Percentiles rank a stretch among this genome's conserved stretches.
Evolutionary conservation across 768 basidiomycete species (phyloP).

Genomic region (Boletus sp.): DNA sequence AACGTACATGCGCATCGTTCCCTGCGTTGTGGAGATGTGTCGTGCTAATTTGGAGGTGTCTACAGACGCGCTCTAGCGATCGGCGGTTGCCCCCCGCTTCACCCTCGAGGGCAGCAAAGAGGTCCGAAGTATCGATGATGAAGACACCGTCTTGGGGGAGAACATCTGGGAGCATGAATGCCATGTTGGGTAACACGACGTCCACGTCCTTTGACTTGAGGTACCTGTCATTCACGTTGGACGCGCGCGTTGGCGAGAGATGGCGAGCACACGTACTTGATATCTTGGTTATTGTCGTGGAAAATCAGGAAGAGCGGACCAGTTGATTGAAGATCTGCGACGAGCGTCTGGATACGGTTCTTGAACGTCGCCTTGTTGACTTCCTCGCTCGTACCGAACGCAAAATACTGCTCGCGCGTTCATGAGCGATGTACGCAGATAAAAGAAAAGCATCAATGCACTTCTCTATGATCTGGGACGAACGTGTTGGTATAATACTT

Average conservation of each 20-base stretch:
- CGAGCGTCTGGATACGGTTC: constrained; percentile 44
- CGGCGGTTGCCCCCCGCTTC: constrained; percentile 48
- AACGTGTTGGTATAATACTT: constrained; percentile 57
- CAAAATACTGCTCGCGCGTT: constrained; percentile 48
- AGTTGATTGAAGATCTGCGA: constrained; percentile 35
- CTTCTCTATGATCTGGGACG: constrained; percentile 60
- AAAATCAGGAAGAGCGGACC: constrained; percentile 78
- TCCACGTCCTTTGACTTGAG: constrained; percentile 49
- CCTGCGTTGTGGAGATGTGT: constrained; percentile 76
- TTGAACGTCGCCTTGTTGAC: constrained; percentile 53
- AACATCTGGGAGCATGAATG: constrained; percentile 55
- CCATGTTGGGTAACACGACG: constrained; percentile 50
- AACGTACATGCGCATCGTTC: constrained; percentile 75
- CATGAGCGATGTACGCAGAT: neutral
- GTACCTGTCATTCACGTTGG: constrained; percentile 38
- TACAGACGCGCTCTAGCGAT: constrained; percentile 58
- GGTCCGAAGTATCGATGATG: constrained; percentile 67
- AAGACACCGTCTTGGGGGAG: constrained; percentile 53
- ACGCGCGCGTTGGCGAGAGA: neutral
- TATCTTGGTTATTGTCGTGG: constrained; percentile 74
- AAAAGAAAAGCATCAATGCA: constrained; percentile 24
- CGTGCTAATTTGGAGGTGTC: constrained; percentile 56
- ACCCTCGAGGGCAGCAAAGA: constrained; percentile 75
- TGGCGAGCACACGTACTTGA: constrained; percentile 48
- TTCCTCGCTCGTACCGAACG: constrained; percentile 59